Evolutionary conservation across 169 alveolate genomes (phyloP).

Genomic region (Cystoisospora suis): DNA sequence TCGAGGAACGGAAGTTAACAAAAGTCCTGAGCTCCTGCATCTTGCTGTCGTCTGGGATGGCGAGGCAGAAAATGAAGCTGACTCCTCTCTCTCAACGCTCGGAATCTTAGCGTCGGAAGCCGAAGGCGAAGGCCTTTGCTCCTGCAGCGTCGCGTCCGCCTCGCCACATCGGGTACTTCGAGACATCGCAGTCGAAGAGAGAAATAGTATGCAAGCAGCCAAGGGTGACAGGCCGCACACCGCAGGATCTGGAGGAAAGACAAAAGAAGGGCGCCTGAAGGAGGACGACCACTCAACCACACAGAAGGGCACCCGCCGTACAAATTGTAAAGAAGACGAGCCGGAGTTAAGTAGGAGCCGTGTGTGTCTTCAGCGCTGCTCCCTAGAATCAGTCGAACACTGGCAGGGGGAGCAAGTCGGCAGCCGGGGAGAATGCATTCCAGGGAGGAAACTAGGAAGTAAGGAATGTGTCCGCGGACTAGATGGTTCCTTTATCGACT

Average conservation of each 20-base stretch:
- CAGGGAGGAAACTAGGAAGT: too few relatives aligned
- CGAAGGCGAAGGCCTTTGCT: background rate
- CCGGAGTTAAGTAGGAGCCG: too few relatives aligned
- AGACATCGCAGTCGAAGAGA: background rate
- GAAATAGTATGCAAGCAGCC: background rate
- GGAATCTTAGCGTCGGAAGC: background rate
- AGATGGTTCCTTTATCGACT: too few relatives aligned
- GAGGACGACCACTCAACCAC: background rate
- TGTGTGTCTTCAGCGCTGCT: too few relatives aligned
- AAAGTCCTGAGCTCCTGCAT: constrained; percentile 91
- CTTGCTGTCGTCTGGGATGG: background rate
- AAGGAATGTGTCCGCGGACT: too few relatives aligned
- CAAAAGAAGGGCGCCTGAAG: background rate
- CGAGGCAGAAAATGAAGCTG: background rate
- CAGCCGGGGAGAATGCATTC: too few relatives aligned
- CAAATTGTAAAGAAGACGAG: too few relatives aligned
- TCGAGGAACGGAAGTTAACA: constrained; percentile 90
- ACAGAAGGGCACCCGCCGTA: too few relatives aligned
- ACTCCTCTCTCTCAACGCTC: background rate
- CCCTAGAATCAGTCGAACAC: too few relatives aligned
- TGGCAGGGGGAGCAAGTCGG: too few relatives aligned
- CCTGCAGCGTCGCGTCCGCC: too few relatives aligned
- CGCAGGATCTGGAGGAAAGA: background rate
- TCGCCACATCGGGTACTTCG: background rate
- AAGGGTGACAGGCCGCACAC: background rate